Base-by-base conservation (phyloP, 2,329 filamentous ascomycete species). In the Colletotrichum acutatum region DNA sequence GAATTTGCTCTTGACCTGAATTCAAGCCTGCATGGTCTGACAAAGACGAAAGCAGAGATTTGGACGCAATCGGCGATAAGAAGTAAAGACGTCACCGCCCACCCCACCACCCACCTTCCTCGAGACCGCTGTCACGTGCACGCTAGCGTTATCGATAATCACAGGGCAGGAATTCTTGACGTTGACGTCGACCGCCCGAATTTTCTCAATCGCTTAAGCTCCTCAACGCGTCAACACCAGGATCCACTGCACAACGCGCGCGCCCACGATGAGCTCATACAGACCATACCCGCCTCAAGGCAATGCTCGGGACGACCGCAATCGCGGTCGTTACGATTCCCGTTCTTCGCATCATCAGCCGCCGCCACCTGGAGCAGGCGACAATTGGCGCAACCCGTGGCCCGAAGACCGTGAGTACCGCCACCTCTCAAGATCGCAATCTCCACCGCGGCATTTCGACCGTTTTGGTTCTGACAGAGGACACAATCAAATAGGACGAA, bases 211-310 rank as follows among this genome's bases (percentile, higher is more conserved):
- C n/a, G 53, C 49, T 46, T 58, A 28, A 34, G 53, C 65, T 58
- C 59, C 56, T 70, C 54, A 70, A 72, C 70, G 70, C 70, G 70
- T 70, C 70, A 72, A 72, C 70, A 65, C 60, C 60, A 70, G 70
- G 60, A 70, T 72, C 70, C 70, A 72, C 70, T 57, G 7, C 70
- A 42, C 26, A 72, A 70, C 70, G 49, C 68, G 71, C 32, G 16
- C 37, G 16, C 58, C 68, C 62, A 74, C 53, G 11, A 74, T 74
- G 71, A 74, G 71, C 57, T 71, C 71, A 16, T 74, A 74, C 53
- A 67, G 71, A 63, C 71, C 71, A 8, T 72, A 74, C 32, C 52
- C 61, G 26, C 62, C 71, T 61, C 61, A 61, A 66, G 62, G 62
- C 37, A 70, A 72, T 54, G 46, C 54, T 16, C 49, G 71, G 28